phyloP scores from a whole-genome alignment of 352 stramenopile species.

The Saprolegnia parasitica region DNA sequence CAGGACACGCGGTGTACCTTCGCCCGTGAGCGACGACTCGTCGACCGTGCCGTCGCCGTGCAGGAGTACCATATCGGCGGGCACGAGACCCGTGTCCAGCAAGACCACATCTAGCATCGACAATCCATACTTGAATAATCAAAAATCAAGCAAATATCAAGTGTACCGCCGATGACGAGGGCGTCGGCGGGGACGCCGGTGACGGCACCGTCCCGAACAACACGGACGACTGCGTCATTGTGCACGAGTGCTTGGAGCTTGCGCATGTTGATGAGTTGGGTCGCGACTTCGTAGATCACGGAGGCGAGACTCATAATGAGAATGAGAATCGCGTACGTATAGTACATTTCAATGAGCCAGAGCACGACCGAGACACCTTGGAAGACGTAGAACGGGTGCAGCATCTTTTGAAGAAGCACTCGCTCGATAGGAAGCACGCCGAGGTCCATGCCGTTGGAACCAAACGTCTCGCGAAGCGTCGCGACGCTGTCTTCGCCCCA shows the following conservation, averaged over 20 bases:
- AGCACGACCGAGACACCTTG: conserved; percentile 61
- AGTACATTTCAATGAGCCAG: conserved; percentile 67
- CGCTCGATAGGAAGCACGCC: conserved; percentile 40
- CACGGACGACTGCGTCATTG: conserved; percentile 38
- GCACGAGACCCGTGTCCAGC: conserved; percentile 53
- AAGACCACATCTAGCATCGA: conserved; percentile 51
- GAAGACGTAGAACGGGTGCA: conserved; percentile 81
- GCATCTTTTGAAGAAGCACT: conserved; percentile 59
- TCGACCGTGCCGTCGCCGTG: conserved; percentile 62
- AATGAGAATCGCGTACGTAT: conserved; percentile 65
- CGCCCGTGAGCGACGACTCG: conserved; percentile 69
- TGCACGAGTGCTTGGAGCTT: conserved; percentile 60
- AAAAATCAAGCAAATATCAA: too few relatives aligned
- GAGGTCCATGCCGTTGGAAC: conserved; percentile 55
- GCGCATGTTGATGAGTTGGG: conserved; percentile 55
- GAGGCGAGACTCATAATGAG: conserved; percentile 57
- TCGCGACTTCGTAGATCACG: conserved; percentile 61
- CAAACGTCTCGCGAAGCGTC: conserved; percentile 44
- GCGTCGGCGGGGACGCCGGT: conserved; percentile 38
- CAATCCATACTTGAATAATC: neutral
- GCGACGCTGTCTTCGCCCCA: conserved; percentile 35
- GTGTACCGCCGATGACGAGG: conserved; percentile 47
- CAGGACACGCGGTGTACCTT: conserved; percentile 42
- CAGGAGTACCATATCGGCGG: conserved; percentile 58
- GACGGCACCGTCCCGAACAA: conserved; percentile 41